Base-by-base conservation (phyloP, 176 grass and related monocot species). In the Ensete ventricosum region DNA sequence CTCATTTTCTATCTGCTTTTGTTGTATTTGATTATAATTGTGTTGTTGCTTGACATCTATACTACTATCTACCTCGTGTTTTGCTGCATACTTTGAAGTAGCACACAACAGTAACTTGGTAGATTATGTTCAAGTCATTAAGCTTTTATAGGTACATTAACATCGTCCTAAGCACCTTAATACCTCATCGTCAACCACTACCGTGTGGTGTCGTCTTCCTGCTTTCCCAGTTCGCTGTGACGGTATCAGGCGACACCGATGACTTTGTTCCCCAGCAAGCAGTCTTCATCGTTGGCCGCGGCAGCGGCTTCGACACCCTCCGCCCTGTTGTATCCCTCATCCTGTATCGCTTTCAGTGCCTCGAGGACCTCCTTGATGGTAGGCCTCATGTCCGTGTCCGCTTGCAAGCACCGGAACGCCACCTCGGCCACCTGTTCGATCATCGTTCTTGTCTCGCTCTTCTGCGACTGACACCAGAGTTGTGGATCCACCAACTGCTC, bases 281-380 rank as follows among this genome's bases (percentile, higher is more conserved):
- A 50, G 0, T 13, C 2, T 1, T 88, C 87, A 34, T 90, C 87
- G 43, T 73, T 86, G 0, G 58, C 77, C 53, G 21, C 21, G 3
- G 3, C 66, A 19, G 71, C 78, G 1, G 64, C 54, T 74, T 64
- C 77, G 17, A 13, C 68, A 64, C 74, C 55, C 12, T 68, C 79
- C 0, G 82, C 83, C 0, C 2, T 19, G 0, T 20, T 62, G 21
- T 69, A 74, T 25, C 71, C 73, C 9, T 78, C 88, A 10, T 87
- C 76, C 55, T 83, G 83, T 76, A 97, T 90, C 60, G 71, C 76
- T 34, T 25, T 84, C 68, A 97, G 64, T 8, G 54, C 11, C 72
- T 89, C 94, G 54, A 89, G 73, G 17, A 93, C 85, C 77, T 97
- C 90, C 77, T 83, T 97, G n/a, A 97, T 91, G 9, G 79, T 63